Base-by-base conservation (phyloP, 345 rosid genomes). In the Pistacia vera region DNA sequence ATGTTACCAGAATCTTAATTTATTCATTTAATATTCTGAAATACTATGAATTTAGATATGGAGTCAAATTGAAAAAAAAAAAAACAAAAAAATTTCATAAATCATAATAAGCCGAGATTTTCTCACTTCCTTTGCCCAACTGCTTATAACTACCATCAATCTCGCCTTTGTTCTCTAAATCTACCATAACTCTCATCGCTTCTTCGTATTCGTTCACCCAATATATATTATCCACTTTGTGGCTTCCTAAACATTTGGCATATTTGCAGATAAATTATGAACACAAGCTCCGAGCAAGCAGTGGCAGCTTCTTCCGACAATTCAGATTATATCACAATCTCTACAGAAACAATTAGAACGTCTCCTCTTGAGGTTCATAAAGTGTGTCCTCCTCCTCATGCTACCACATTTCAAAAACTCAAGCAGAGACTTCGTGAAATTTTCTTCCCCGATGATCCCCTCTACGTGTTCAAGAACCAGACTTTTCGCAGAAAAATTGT, bases 391-490 rank as follows among this genome's bases (percentile, higher is more conserved):
- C 79, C 73, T 3, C 68, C 73, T 0, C 17, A 25, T 7, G 25
- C 28, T 33, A 30, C 68, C 73, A 60, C 79, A 16, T 68, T 38
- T 28, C 59, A 68, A 4, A 76, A 76, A 62, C 68, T 76, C 13
- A 62, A 70, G 63, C 54, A 68, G 18, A 61, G 59, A 20, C 63
- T 76, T 2, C 41, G 5, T 10, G 90, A 88, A 70, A 85, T 85
- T 13, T 73, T 88, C 68, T 88, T 88, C 71, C 82, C 86, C 3
- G 92, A 85, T 38, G 92, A 88, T 68, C 90, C 88, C 2, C 82
- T 88, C 17, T 75, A 83, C 75, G 70, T 67, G 4, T 80, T 86
- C 74, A 85, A 83, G 81, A 85, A 85, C 55, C 86, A 88, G 76
- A 78, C 85, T 0, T 25, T 67, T 3, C 75, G 80, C 2, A 79